Evolutionary conservation across 1,284 basidiomycete genomes (phyloP).

Genomic region (Ustilago esculenta): DNA sequence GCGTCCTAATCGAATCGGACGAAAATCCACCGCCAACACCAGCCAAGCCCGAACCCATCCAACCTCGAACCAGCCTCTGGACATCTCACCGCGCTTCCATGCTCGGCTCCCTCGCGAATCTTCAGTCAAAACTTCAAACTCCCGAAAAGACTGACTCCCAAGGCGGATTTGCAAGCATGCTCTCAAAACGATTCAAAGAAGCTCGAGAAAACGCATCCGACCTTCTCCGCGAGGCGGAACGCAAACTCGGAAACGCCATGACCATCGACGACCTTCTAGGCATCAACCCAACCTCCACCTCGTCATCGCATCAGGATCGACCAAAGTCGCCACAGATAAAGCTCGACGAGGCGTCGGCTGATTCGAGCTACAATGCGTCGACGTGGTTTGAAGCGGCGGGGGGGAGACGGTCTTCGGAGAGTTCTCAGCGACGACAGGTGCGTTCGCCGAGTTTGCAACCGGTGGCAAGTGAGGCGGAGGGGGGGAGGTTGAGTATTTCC

Average conservation of each 20-base stretch:
- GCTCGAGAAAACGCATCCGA: constrained; percentile 30
- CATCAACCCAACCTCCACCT: background rate
- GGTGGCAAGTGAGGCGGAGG: background rate
- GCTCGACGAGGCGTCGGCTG: constrained; percentile 11
- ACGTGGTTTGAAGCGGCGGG: constrained; percentile 28
- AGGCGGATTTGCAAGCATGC: constrained; percentile 16
- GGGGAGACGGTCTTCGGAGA: background rate
- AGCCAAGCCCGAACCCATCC: constrained; percentile 8
- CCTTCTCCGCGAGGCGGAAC: constrained; percentile 31
- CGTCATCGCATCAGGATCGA: no score
- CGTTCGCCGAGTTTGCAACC: constrained; percentile 3
- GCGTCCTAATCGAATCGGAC: background rate
- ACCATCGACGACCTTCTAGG: constrained; percentile 37
- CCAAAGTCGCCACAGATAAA: constrained; percentile 12
- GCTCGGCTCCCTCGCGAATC: constrained; percentile 16
- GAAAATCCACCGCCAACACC: constrained; percentile 14
- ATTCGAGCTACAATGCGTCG: constrained; percentile 1
- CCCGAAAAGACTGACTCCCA: background rate
- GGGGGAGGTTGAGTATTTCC: constrained; percentile 11
- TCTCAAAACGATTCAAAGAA: constrained; percentile 33
- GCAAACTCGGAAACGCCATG: constrained; percentile 43
- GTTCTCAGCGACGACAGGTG: no score
- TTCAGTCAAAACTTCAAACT: background rate
- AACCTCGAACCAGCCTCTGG: background rate
- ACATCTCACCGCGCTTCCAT: constrained; percentile 15